A percentile compares a stretch with the other conserved stretches of the same genome.
phyloP scores from a whole-genome alignment of 805 yeast genomes.

The Wickerhamomyces kurtzmanii region DNA sequence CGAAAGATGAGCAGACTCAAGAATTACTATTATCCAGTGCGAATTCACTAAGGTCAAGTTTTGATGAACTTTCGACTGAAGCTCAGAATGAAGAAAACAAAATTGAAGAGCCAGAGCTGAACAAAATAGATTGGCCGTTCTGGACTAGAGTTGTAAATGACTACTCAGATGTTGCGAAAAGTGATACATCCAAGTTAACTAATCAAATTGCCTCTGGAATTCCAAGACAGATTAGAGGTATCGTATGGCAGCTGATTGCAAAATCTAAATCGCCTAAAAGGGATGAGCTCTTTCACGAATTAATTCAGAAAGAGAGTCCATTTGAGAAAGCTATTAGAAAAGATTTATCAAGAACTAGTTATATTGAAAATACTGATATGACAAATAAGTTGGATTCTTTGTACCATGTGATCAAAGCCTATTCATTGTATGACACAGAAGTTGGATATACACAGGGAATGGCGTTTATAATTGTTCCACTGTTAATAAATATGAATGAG shows the following conservation, averaged over 20 bases:
- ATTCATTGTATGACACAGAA: constrained; percentile 78
- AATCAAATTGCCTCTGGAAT: constrained; percentile 64
- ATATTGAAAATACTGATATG: constrained; percentile 41
- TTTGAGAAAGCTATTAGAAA: constrained; percentile 72
- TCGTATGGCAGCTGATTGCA: constrained; percentile 87
- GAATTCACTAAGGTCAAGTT: constrained; percentile 26
- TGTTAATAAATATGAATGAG: constrained; percentile 72
- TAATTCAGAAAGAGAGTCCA: constrained; percentile 45
- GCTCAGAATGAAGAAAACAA: constrained; percentile 25
- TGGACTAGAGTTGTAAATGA: constrained; percentile 81
- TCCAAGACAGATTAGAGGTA: constrained; percentile 78
- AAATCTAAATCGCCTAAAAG: constrained; percentile 58
- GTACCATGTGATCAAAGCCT: constrained; percentile 70
- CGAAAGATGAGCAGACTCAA: constrained; percentile 40
- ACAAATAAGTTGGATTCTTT: constrained; percentile 54
- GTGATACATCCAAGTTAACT: constrained; percentile 50
- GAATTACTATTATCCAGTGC: constrained; percentile 41
- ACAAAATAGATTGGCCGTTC: constrained; percentile 67
- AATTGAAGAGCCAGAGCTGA: constrained; percentile 22
- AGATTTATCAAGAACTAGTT: constrained; percentile 80
- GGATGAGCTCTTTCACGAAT: constrained; percentile 19
- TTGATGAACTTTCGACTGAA: constrained; percentile 10
- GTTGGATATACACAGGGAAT: constrained; percentile 98
- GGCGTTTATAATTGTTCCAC: constrained; percentile 87
- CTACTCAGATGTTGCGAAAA: constrained; percentile 55